phyloP scores from a whole-genome alignment of 78 protist species.

The Planoprotostelium fungivorum region DNA sequence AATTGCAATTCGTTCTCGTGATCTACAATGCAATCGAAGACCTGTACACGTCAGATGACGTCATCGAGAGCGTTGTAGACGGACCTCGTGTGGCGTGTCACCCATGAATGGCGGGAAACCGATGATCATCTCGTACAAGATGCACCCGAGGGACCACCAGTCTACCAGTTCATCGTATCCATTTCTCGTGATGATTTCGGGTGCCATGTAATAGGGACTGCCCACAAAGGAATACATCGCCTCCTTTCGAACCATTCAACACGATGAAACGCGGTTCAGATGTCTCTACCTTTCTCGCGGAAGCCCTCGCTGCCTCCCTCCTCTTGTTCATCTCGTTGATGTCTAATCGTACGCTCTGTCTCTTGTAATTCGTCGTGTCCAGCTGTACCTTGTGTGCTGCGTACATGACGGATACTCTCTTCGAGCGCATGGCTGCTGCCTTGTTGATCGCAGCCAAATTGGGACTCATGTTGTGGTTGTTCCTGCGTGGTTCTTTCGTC shows the following conservation, averaged over 20 bases:
- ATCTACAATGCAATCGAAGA: neutral
- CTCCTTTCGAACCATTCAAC: neutral
- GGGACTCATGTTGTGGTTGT: neutral
- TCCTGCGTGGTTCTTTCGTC: neutral
- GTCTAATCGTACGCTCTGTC: neutral
- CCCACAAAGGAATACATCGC: constrained; percentile 65
- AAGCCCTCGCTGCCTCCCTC: neutral
- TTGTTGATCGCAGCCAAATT: too few species aligned
- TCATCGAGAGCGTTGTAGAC: constrained; percentile 27
- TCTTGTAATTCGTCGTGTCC: neutral
- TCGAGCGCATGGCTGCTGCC: neutral
- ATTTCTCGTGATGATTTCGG: constrained; percentile 77
- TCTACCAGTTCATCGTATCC: constrained; percentile 84
- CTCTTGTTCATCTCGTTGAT: neutral
- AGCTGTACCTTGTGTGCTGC: neutral
- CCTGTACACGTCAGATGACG: constrained; percentile 24
- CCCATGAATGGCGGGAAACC: constrained; percentile 81
- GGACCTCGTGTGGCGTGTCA: constrained; percentile 67
- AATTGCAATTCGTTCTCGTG: neutral
- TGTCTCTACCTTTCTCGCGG: neutral
- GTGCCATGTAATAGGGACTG: constrained; percentile 86
- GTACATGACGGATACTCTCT: neutral
- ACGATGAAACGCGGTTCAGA: too few species aligned
- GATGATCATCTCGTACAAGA: constrained; percentile 63
- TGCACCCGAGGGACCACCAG: constrained; percentile 85